Evolutionary conservation across 208 protist species (phyloP).

Genomic region (Acanthamoeba polyphaga): DNA sequence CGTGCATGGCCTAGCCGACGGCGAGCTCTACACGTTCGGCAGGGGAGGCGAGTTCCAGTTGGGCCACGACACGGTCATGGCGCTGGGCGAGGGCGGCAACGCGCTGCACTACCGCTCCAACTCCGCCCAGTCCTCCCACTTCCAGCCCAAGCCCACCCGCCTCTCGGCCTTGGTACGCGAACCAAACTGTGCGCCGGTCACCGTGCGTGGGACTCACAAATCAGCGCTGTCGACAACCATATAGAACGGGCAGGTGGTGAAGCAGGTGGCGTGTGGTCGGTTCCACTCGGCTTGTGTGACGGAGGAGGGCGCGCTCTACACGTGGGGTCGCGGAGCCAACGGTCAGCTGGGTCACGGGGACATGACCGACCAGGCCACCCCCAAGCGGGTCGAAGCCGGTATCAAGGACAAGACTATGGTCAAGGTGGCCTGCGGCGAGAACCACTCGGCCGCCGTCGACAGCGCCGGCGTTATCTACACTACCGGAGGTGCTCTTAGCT

Average conservation of each 20-base stretch:
- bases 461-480: conserved; percentile 20
- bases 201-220: too few species aligned
- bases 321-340: conserved; percentile 64
- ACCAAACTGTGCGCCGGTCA: neutral
- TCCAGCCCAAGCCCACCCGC: neutral
- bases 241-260: neutral
- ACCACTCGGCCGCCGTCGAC: conserved; percentile 16
- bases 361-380: conserved; percentile 6
- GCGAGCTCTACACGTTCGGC: conserved; percentile 67
- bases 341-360: conserved; percentile 77
- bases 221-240: neutral
- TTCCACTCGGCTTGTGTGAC: conserved; percentile 57
- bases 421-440: conserved; percentile 48
- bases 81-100: neutral
- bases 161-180: neutral
- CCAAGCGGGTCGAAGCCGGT: neutral
- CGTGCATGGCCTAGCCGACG: neutral
- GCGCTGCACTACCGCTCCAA: neutral
- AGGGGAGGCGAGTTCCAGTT: conserved; percentile 21
- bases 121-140: neutral
- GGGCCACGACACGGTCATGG: conserved; percentile 46
- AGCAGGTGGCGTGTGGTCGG: conserved; percentile 1
- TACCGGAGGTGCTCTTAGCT: neutral
- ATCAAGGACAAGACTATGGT: conserved; percentile 3
- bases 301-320: conserved; percentile 75